Conservation (phyloP, 129 eudicot genomes). For the Apium graveolens region DNA sequence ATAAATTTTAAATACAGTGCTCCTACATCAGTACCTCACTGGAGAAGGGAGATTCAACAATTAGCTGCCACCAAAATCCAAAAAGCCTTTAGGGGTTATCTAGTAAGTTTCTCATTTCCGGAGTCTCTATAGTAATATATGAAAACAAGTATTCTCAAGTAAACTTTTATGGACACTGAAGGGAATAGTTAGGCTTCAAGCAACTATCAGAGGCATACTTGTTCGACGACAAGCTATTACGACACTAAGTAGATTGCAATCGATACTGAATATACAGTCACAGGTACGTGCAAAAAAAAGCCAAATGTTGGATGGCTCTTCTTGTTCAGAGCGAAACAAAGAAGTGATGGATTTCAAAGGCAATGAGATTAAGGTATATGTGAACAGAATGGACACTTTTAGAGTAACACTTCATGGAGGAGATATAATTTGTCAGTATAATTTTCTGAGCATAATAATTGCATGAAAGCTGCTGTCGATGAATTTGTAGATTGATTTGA, state of each 20-base stretch:
- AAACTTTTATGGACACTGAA: conserved; percentile 72
- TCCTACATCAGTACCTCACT: conserved; percentile 6
- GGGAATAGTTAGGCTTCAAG: conserved; percentile 80
- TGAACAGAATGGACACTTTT: background rate
- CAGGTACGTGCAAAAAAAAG: conserved; percentile 65
- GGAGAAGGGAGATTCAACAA: conserved; percentile 22
- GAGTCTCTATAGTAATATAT: background rate
- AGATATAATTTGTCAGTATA: background rate
- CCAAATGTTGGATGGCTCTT: conserved; percentile 30
- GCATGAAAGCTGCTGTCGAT: background rate
- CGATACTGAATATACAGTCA: conserved; percentile 69
- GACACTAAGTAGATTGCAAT: conserved; percentile 65
- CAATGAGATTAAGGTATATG: conserved; percentile 50
- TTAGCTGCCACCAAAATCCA: conserved; percentile 70
- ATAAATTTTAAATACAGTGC: background rate
- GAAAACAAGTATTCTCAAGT: conserved; percentile 19
- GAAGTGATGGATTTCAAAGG: conserved; percentile 26
- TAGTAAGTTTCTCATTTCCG: conserved; percentile 34
- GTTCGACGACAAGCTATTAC: conserved; percentile 64
- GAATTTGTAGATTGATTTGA: conserved; percentile 46
- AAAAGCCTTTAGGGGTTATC: conserved; percentile 64
- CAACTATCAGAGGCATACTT: conserved; percentile 66
- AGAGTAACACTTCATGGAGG: background rate
- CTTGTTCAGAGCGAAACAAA: conserved; percentile 22
- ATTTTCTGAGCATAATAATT: background rate